Conservation (phyloP, 179 eudicot genomes). For the Spinacia oleracea region DNA sequence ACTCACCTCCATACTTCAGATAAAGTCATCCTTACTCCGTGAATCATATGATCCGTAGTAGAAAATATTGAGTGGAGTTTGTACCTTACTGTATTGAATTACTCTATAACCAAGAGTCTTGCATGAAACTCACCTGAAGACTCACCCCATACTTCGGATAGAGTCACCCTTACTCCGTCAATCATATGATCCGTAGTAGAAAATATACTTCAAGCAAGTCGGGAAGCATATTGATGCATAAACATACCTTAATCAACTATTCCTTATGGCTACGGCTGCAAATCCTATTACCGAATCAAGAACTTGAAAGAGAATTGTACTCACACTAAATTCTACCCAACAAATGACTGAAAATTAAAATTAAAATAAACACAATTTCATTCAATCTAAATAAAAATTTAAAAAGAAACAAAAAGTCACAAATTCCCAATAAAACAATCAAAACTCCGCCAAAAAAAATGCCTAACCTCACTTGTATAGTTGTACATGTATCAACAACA, state of each 20-base stretch:
- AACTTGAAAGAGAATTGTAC: not conserved
- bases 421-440: not conserved
- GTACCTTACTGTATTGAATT: too few relatives aligned
- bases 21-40: not conserved
- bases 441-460: constrained; percentile 1
- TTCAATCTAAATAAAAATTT: not conserved
- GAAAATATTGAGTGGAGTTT: too few relatives aligned
- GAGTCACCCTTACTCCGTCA: not conserved
- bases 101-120: too few relatives aligned
- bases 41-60: not conserved
- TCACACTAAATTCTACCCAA: not conserved
- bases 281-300: not conserved
- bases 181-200: not conserved
- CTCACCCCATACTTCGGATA: too few relatives aligned
- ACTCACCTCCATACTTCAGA: too few relatives aligned
- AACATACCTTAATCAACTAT: not conserved
- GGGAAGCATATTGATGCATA: not conserved
- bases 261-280: not conserved
- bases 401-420: not conserved
- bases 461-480: not conserved
- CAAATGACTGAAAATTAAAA: too few relatives aligned
- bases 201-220: not conserved
- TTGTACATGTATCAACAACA: not conserved
- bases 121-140: too few relatives aligned
- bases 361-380: not conserved